Evolutionary conservation across 352 stramenopile genomes (phyloP).

Genomic region (Globisporangium yorkense): DNA sequence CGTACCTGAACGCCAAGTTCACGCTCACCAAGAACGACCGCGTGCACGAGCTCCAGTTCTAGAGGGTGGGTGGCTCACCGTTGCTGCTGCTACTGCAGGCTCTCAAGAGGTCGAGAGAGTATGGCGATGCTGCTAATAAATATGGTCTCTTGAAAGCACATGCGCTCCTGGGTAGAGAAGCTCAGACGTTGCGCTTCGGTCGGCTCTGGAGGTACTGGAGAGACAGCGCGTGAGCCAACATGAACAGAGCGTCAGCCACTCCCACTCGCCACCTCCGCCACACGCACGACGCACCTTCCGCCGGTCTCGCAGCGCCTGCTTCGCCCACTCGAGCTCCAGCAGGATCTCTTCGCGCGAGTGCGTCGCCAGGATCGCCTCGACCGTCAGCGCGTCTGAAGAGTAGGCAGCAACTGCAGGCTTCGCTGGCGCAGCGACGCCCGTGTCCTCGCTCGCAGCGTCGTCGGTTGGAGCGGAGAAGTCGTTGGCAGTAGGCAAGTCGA

Average conservation of each 20-base stretch:
- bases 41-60: constrained; percentile 99
- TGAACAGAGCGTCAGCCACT: not conserved
- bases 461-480: not conserved
- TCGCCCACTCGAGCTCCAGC: constrained; percentile 48
- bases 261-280: no score
- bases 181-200: constrained; percentile 15
- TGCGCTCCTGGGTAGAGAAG: not conserved
- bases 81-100: no score
- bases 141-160: not conserved
- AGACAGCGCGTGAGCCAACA: not conserved
- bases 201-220: constrained; percentile 28
- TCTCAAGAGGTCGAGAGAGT: no score
- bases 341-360: constrained; percentile 44
- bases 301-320: constrained; percentile 36
- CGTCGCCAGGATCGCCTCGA: constrained; percentile 39
- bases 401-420: not conserved
- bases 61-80: constrained; percentile 24
- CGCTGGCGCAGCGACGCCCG: not conserved
- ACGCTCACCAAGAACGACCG: constrained; percentile 96
- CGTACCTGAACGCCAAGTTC: constrained; percentile 99
- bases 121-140: not conserved
- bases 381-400: not conserved
- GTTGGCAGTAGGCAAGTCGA: no score
- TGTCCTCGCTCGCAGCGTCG: not conserved
- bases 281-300: constrained; percentile 32